phyloP scores from a whole-genome alignment of 1,284 basidiomycete genomes.

The Afroboletus lepidellus region DNA sequence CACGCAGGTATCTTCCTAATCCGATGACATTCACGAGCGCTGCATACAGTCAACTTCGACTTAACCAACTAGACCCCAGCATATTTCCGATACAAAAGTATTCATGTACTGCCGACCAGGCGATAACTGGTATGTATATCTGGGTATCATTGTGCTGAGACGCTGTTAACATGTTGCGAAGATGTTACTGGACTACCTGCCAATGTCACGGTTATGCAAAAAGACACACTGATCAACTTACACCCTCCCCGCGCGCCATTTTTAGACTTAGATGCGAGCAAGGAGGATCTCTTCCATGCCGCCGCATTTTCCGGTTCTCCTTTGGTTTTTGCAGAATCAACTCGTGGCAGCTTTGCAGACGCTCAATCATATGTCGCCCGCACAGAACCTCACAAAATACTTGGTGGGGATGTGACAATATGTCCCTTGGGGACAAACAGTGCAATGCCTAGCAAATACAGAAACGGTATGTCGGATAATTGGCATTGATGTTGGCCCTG shows the following conservation, averaged over 20 bases:
- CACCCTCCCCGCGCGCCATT: slow-evolving; percentile 48
- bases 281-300: slow-evolving; percentile 50
- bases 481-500: background rate
- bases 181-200: slow-evolving; percentile 50
- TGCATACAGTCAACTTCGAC: slow-evolving; percentile 68
- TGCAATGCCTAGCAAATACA: slow-evolving; percentile 78
- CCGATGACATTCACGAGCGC: slow-evolving; percentile 75
- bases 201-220: slow-evolving; percentile 41
- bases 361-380: slow-evolving; percentile 30
- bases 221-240: slow-evolving; percentile 37
- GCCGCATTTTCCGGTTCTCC: slow-evolving; percentile 32
- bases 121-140: slow-evolving; percentile 42
- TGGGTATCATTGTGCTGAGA: background rate
- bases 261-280: slow-evolving; percentile 32
- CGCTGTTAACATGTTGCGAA: slow-evolving; percentile 22
- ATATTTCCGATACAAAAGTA: slow-evolving; percentile 77
- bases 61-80: slow-evolving; percentile 68
- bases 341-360: slow-evolving; percentile 37
- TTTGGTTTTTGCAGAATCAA: slow-evolving; percentile 36
- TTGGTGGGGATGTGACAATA: slow-evolving; percentile 67
- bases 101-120: slow-evolving; percentile 39
- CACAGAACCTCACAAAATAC: slow-evolving; percentile 22
- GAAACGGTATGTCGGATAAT: slow-evolving; percentile 61
- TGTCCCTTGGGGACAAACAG: slow-evolving; percentile 89
- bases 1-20: slow-evolving; percentile 59